A percentile compares a stretch with the other conserved stretches of the same genome.
Conservation (phyloP, 495 filamentous ascomycete species). For the Aspergillus nidulans region DNA sequence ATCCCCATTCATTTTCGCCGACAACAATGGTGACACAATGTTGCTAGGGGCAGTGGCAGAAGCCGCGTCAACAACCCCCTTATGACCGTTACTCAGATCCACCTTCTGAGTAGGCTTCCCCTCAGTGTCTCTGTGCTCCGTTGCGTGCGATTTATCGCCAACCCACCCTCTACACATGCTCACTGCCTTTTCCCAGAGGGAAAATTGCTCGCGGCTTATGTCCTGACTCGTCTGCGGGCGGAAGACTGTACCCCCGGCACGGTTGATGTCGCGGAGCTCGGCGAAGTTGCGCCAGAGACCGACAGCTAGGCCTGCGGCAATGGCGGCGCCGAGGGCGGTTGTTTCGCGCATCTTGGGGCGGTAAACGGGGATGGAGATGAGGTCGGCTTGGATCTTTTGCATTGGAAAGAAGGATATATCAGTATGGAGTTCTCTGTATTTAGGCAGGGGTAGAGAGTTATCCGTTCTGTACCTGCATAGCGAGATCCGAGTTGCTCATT, state of each 20-base stretch:
- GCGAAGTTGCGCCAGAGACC: conserved; percentile 77
- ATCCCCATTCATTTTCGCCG: conserved; percentile 16
- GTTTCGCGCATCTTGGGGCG: conserved; percentile 77
- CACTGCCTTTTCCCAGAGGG: conserved; percentile 79
- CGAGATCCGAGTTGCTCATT: conserved; percentile 87
- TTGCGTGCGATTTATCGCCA: neutral
- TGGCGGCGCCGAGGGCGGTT: conserved; percentile 86
- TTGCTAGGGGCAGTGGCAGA: neutral
- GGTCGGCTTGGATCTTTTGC: conserved; percentile 38
- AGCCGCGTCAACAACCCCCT: neutral
- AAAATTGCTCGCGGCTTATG: conserved; percentile 61
- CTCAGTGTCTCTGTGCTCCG: neutral
- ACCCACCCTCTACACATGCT: conserved; percentile 82
- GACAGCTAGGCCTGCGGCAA: conserved; percentile 87
- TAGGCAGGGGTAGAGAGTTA: neutral
- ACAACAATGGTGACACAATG: conserved; percentile 8
- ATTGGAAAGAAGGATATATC: neutral
- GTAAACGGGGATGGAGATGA: conserved; percentile 43
- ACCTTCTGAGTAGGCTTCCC: neutral
- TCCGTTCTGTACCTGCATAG: conserved; percentile 64
- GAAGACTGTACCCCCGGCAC: conserved; percentile 68
- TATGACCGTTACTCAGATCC: neutral
- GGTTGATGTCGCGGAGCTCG: conserved; percentile 75
- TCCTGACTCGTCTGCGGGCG: conserved; percentile 58
- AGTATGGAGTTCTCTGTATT: neutral